Base-by-base conservation (phyloP, 2,329 filamentous ascomycete species). In the Penicillium sp. region DNA sequence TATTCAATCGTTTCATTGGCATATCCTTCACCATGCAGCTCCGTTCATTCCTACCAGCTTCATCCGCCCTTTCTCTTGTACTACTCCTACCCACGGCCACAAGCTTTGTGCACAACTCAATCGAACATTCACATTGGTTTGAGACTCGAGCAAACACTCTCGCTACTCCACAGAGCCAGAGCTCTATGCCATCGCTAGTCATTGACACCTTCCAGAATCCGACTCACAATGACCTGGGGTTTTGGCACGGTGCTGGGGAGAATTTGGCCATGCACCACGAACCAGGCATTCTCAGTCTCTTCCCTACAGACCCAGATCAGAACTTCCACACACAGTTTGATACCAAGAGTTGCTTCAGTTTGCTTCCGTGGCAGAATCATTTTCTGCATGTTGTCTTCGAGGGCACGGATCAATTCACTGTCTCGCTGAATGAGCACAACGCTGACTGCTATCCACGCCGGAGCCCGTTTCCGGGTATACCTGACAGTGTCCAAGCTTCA, bases 371-470 rank as follows among this genome's bases (percentile, higher is more conserved):
- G 60, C 67, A 73, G 41, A 70, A 72, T 20, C 73, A 76, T 11
- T 84, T 83, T 59, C 68, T 86, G 9, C 82, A 86, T 63, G 76
- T 86, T 36, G 72, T 74, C 8, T 84, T 80, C 60, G 73, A 70
- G 2, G 83, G 83, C 7, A 78, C 73, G 54, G 78, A 73, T 48
- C 75, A 77, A 17, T 86, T 85, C 61, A 79, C 76, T 5, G 68
- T 86, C 31, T 74, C 81, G 2, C 60, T 86, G 35, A 81, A 83
- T 52, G 81, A 86, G 63, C 77, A 84, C 64, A 86, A 86, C 52
- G 65, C 68, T 14, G 63, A 72, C 13, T 86, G 83, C 57, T 72
- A 80, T 56, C 64, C 73, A 4, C 56, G 60, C 13, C 68, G 77
- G 17, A 71, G 72, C 13, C 82, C 83, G 0, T 84, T 75, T 53